phyloP scores from a whole-genome alignment of 345 rosid genomes.

The Eutrema heterophyllum region DNA sequence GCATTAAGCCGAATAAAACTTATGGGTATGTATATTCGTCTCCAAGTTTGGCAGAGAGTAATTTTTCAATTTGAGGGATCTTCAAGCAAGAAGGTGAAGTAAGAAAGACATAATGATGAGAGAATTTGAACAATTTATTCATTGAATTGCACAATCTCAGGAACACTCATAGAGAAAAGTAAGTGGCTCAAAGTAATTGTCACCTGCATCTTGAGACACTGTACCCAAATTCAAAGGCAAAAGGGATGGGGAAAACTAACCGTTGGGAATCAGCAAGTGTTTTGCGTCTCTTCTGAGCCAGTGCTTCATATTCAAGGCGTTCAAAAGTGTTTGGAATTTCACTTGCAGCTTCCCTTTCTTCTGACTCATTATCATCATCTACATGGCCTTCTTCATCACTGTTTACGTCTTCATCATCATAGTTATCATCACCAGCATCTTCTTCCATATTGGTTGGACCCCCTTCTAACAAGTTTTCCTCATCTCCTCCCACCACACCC shows the following conservation, averaged over 20 bases:
- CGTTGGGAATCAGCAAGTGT: conserved; percentile 39
- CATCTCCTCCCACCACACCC: conserved; percentile 10
- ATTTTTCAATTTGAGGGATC: no score
- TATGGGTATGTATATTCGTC: no score
- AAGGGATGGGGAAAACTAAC: conserved; percentile 4
- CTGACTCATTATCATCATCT: conserved; percentile 17
- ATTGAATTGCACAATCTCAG: no score
- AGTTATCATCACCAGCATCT: conserved; percentile 19
- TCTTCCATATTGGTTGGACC: conserved; percentile 24
- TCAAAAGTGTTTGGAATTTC: conserved; percentile 34
- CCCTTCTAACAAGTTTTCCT: conserved; percentile 14
- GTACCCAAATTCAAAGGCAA: no score
- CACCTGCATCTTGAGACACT: background rate
- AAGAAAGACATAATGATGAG: no score
- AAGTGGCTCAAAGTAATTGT: no score
- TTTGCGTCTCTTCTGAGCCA: conserved; percentile 76
- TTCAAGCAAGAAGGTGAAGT: no score
- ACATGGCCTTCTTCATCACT: conserved; percentile 1
- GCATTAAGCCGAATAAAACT: no score
- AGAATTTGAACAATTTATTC: no score
- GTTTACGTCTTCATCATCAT: conserved; percentile 6
- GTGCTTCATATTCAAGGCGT: conserved; percentile 63
- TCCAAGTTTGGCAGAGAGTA: no score
- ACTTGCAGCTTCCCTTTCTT: conserved; percentile 11
- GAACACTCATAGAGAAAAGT: no score